Evolutionary conservation across 2,329 filamentous ascomycete species (phyloP), one percentile per base, ranked within the genome.

Genomic region (Aspergillus fischeri): DNA sequence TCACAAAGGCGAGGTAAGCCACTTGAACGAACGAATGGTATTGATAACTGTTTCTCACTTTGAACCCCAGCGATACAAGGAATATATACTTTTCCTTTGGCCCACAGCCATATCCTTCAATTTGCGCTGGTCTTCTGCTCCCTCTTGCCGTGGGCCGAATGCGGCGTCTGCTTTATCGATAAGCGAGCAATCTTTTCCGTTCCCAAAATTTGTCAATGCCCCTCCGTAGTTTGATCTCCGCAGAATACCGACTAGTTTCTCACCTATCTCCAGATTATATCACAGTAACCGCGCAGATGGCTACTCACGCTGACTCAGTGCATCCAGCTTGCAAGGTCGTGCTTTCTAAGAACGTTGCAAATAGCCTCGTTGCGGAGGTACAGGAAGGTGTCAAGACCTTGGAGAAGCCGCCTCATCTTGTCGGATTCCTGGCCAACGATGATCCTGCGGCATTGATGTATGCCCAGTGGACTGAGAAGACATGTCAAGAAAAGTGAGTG

Each of bases 391-490:
- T 96, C 59, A 83, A 84, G 68, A 87, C 86, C 63, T 80, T 96
- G 50, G 82, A 87, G 68, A 85, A 83, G 63, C 79, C 86, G 71
- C 92, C 94, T 35, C 87, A 89, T 60, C 83, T 99, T 53, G 90
- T 93, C 48, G 94, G 93, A 58, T 96, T 97, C 76, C 81, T 99
- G 56, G 92, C 93, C 65, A 97, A 96, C 76, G 84, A 84, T 63
- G 94, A 99, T 76, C 91, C 92, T 29, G 91, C 92, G 42, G 93
- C 93, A 32, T 81, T 90, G 67, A 91, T 95, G 80, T 97, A 99
- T 73, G 94, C 94, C 54, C 91, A 97, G 75, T 97, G 91, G 91
- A 97, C 93, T 44, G 90, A 91, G 75, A 97, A 96, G 83, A 97
- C 94, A 3, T 96, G 91, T 76, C 84, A 87, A 75, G 93, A 97